phyloP scores from a whole-genome alignment of 495 filamentous ascomycete genomes.

The Annulohypoxylon moriforme region DNA sequence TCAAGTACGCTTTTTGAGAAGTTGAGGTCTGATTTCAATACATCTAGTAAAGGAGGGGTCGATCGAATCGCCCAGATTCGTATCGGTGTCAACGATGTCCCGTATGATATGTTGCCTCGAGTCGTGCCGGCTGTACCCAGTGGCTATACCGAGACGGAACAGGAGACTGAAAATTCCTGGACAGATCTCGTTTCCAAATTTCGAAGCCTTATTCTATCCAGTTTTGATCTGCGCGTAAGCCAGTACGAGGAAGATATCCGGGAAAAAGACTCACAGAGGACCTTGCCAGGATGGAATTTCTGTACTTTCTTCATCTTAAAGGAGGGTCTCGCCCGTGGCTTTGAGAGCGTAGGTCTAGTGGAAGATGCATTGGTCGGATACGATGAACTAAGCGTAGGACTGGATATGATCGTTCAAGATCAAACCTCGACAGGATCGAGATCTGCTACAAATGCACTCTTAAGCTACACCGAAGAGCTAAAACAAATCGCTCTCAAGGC shows the following conservation, averaged over 20 bases:
- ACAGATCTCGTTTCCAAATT: slow-evolving; percentile 86
- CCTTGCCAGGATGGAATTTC: slow-evolving; percentile 96
- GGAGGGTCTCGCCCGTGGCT: slow-evolving; percentile 90
- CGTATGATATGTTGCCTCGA: slow-evolving; percentile 65
- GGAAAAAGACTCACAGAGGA: slow-evolving; percentile 89
- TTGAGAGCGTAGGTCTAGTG: slow-evolving; percentile 95
- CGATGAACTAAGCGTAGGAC: slow-evolving; percentile 87
- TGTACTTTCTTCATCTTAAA: slow-evolving; percentile 99
- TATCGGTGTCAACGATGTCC: slow-evolving; percentile 71
- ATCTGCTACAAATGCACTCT: slow-evolving; percentile 61
- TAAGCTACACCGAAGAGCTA: slow-evolving; percentile 77
- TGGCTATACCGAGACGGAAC: slow-evolving; percentile 70
- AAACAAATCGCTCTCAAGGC: slow-evolving; percentile 66
- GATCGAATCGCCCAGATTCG: slow-evolving; percentile 90
- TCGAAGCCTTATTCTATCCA: slow-evolving; percentile 85
- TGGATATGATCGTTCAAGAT: slow-evolving; percentile 84
- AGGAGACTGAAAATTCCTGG: slow-evolving; percentile 79
- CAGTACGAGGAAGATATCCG: slow-evolving; percentile 98
- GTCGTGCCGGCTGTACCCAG: slow-evolving; percentile 67
- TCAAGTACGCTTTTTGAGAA: slow-evolving; percentile 89
- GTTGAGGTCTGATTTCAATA: slow-evolving; percentile 90
- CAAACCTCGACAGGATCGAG: slow-evolving; percentile 68
- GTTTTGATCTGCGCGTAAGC: slow-evolving; percentile 88
- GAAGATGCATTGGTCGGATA: slow-evolving; percentile 94
- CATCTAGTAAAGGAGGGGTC: slow-evolving; percentile 76